A percentile compares a stretch with the other conserved stretches of the same genome.
phyloP scores from a whole-genome alignment of 116 monocot species.

The Zostera marina region DNA sequence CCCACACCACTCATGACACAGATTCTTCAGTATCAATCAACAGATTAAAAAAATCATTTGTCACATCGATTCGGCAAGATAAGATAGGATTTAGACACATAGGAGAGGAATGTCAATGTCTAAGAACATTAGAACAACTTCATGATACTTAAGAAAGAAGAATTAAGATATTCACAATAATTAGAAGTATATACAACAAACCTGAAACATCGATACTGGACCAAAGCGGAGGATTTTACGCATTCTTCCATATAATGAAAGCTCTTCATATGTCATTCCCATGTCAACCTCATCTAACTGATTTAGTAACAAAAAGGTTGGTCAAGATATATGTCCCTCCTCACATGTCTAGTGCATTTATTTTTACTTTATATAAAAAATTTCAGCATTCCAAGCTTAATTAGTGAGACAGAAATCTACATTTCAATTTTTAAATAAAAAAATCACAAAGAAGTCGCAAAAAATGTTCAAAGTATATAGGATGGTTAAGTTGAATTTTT shows the following conservation, averaged over 20 bases:
- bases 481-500: too few relatives aligned
- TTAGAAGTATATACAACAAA: constrained; percentile 6
- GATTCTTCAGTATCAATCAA: constrained; percentile 33
- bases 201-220: constrained; percentile 99
- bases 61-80: not conserved
- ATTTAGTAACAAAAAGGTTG: not conserved
- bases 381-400: not conserved
- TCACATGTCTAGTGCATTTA: not conserved
- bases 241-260: constrained; percentile 88
- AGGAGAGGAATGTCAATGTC: too few relatives aligned
- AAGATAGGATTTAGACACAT: not conserved
- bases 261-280: constrained; percentile 99
- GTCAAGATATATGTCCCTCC: not conserved
- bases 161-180: not conserved
- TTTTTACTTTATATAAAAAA: not conserved
- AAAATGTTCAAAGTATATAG: too few relatives aligned
- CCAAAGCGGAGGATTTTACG: constrained; percentile 97
- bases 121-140: not conserved
- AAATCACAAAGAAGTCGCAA: too few relatives aligned
- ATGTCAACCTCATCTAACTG: constrained; percentile 99
- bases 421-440: too few relatives aligned
- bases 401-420: too few relatives aligned
- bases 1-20: constrained; percentile 77
- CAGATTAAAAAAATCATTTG: not conserved
- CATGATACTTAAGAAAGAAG: not conserved